A percentile compares a stretch with the other conserved stretches of the same genome.
Evolutionary conservation across 2,329 filamentous ascomycete species (phyloP).

Genomic region (Nemania sp.): DNA sequence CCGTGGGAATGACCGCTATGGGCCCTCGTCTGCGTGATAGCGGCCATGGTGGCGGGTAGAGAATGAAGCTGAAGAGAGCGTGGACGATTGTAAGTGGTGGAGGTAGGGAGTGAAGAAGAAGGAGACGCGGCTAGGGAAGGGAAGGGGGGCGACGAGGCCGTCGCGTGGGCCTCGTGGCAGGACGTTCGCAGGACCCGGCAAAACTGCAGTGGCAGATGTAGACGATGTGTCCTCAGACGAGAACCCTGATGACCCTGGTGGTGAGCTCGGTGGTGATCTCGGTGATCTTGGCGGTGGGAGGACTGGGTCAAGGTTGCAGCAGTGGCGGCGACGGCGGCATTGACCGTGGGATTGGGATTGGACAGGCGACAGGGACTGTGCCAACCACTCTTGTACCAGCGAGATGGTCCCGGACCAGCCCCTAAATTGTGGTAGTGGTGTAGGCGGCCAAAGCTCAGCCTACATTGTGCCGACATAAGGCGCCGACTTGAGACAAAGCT

Average conservation of each 20-base stretch:
- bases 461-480: conserved; percentile 35
- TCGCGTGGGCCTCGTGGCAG: conserved; percentile 9
- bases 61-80: conserved; percentile 14
- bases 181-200: conserved; percentile 34
- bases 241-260: conserved; percentile 18
- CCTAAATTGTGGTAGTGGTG: conserved; percentile 34
- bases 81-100: conserved; percentile 25
- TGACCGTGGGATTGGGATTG: conserved; percentile 10
- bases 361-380: no score
- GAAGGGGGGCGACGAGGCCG: neutral
- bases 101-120: neutral
- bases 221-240: conserved; percentile 32
- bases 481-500: conserved; percentile 9
- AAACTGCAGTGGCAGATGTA: conserved; percentile 21
- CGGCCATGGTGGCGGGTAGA: conserved; percentile 37
- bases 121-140: no score
- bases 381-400: conserved; percentile 22
- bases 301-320: conserved; percentile 3
- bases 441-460: conserved; percentile 35
- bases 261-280: conserved; percentile 8
- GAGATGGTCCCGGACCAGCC: conserved; percentile 29
- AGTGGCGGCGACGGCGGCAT: conserved; percentile 4
- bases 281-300: conserved; percentile 8
- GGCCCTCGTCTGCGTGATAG: conserved; percentile 51
- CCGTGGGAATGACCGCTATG: conserved; percentile 60